Percentiles rank a stretch among this genome's conserved stretches.
Conservation (phyloP, 805 yeast species). For the Metschnikowia bowlesiae region DNA sequence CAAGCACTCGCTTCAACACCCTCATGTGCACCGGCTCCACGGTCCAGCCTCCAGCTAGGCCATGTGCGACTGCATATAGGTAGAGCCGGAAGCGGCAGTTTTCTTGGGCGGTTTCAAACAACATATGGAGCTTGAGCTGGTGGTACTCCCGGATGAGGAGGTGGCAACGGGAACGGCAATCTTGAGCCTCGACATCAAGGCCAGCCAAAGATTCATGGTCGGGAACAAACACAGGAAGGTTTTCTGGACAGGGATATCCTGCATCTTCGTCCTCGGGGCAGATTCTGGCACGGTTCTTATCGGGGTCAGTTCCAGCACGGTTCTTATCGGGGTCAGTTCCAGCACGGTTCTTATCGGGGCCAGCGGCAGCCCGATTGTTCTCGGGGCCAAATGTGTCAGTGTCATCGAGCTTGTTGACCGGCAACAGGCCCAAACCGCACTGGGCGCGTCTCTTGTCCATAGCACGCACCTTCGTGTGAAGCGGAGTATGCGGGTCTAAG, state of each 20-base stretch:
- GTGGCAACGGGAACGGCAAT: background rate
- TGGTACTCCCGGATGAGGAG: constrained; percentile 7
- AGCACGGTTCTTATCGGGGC: background rate
- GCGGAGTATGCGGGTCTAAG: background rate
- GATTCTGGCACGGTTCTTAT: no score
- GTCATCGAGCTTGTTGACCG: background rate
- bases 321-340: background rate
- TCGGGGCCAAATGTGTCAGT: background rate
- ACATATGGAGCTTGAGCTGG: constrained; percentile 6
- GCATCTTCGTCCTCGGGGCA: no score
- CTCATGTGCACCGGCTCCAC: constrained; percentile 4
- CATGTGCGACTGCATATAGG: constrained; percentile 11
- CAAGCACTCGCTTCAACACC: constrained; percentile 6
- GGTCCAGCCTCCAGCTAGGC: constrained; percentile 6
- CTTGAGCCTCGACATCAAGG: constrained; percentile 2
- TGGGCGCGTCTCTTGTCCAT: background rate
- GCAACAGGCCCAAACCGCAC: background rate
- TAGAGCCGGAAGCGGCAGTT: constrained; percentile 14
- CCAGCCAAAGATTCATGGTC: constrained; percentile 6
- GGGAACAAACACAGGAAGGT: constrained; percentile 8
- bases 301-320: no score
- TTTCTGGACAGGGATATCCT: background rate
- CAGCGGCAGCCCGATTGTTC: background rate
- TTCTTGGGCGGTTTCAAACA: constrained; percentile 7
- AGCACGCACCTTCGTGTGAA: constrained; percentile 1